phyloP scores from a whole-genome alignment of 495 filamentous ascomycete genomes.

The Gamarada debralockiae region DNA sequence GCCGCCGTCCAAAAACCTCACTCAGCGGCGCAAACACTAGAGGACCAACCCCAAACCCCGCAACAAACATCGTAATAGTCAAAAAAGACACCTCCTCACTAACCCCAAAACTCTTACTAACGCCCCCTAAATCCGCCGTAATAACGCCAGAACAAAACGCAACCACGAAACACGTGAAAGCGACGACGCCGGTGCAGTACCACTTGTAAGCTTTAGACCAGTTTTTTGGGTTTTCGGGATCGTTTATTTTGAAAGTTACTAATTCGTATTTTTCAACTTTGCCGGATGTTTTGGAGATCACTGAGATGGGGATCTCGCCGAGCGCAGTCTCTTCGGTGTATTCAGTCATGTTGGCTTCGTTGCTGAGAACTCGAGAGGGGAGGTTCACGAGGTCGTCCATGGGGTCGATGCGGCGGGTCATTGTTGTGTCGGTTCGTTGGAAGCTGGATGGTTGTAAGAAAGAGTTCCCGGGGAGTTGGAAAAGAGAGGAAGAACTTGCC shows the following conservation, averaged over 20 bases:
- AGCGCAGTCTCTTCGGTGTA: constrained; percentile 94
- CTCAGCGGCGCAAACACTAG: not conserved
- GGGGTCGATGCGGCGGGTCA: too few species aligned
- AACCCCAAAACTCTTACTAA: not conserved
- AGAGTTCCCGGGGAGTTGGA: too few species aligned
- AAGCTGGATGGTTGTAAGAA: too few species aligned
- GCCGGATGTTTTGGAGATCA: not conserved
- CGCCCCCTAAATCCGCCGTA: not conserved
- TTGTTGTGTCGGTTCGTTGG: too few species aligned
- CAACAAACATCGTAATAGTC: not conserved
- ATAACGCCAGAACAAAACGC: not conserved
- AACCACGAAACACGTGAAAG: not conserved
- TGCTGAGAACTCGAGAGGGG: too few species aligned
- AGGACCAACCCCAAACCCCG: not conserved
- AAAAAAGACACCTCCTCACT: not conserved
- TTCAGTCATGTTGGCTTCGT: constrained; percentile 26
- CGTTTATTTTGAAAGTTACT: constrained; percentile 13
- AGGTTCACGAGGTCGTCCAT: too few species aligned
- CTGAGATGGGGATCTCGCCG: constrained; percentile 68
- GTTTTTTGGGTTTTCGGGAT: constrained; percentile 87
- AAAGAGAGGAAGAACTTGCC: too few species aligned
- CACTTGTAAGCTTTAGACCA: not conserved
- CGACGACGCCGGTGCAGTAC: not conserved
- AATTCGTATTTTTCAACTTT: too few species aligned
- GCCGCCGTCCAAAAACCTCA: not conserved